Base-by-base conservation (phyloP, 2,329 filamentous ascomycete genomes). In the Tothia fuscella region DNA sequence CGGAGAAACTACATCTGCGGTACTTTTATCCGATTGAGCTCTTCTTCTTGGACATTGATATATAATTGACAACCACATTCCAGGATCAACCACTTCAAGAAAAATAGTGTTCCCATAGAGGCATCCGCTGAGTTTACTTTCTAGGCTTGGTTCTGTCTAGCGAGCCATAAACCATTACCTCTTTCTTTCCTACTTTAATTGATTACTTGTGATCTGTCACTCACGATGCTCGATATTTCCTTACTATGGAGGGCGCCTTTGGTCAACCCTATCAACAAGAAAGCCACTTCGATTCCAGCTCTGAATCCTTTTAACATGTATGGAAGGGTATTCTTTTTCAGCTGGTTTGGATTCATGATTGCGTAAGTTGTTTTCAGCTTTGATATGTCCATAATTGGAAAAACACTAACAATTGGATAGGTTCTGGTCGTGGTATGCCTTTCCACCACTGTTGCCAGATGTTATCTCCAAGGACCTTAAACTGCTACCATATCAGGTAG, bases 281-380 rank as follows among this genome's bases (percentile, higher is more conserved):
- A 94, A 59, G 87, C 87, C 40, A 76, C 72, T 46, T 82, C 82
- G 0, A 75, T 94, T 36, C 87, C 87, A 0, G 58, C 83, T 14
- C 65, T 94, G 47, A 94, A 93, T 57, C 75, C 81, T 0, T 56
- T 88, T 52, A 72, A 93, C 58, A 66, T 78, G 51, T 87, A 94
- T 66, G 87, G 86, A 28, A 73, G 86, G 6, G 86, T 91, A 0
- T 93, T 93, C 62, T 86, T 88, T 67, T 93, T 93, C 64, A 82
- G 82, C 1, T 91, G 83, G 78, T 71, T 87, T 37, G 83, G 83
- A 2, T 91, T 91, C 61, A 78, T 91, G 72, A 32, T 40, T n/a
- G 35, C 29, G 16, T 34, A 34, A 10, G 31, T 10, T 9, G 20
- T 34, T 7, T 34, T 34, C 9, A 34, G 13, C 10, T 14, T 34